Evolutionary conservation across 208 protist genomes (phyloP).

Genomic region (Leishmania major): DNA sequence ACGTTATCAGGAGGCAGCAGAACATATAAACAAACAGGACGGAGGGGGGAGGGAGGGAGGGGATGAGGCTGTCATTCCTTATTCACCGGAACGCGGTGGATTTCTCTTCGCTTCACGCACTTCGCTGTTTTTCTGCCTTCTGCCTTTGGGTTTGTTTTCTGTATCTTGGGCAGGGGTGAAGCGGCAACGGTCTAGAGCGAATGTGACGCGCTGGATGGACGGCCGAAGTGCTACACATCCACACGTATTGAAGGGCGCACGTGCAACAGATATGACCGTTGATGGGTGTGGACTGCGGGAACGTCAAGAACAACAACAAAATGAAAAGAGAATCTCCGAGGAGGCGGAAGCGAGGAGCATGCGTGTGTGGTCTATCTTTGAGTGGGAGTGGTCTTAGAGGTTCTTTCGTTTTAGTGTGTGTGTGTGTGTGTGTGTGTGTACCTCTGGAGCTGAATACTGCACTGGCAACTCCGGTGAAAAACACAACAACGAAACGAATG

Average conservation of each 20-base stretch:
- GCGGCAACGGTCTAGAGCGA: not conserved
- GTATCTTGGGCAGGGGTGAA: not conserved
- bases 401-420: not conserved
- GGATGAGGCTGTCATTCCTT: not conserved
- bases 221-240: not conserved
- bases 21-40: not conserved
- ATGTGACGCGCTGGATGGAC: not conserved
- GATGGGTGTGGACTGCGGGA: not conserved
- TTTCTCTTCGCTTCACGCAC: not conserved
- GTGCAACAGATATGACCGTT: not conserved
- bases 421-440: not conserved
- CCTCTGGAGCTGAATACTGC: not conserved
- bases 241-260: not conserved
- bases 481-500: not conserved
- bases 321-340: not conserved
- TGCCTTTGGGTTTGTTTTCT: not conserved
- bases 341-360: not conserved
- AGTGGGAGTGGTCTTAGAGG: not conserved
- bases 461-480: not conserved
- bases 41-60: not conserved
- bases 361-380: not conserved
- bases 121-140: slow-evolving; percentile 13
- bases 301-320: not conserved
- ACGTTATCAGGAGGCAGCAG: not conserved
- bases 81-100: not conserved